Evolutionary conservation across 352 stramenopile species (phyloP).

Genomic region (Phytophthora crassamura): DNA sequence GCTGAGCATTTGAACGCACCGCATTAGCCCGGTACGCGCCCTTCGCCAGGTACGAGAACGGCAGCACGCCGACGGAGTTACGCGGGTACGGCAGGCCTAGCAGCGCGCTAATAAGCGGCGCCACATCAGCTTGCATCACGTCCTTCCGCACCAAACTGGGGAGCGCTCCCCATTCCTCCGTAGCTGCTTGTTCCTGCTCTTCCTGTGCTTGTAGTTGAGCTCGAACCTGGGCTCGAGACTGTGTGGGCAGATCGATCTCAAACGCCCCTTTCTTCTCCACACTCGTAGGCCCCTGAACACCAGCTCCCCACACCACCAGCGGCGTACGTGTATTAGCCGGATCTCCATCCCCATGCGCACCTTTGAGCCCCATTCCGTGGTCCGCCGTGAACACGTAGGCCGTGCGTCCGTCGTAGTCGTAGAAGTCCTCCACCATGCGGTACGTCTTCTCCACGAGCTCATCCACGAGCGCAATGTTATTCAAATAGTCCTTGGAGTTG

Average conservation of each 20-base stretch:
- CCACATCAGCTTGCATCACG: conserved; percentile 87
- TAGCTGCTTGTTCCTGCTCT: conserved; percentile 52
- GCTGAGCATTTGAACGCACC: conserved; percentile 74
- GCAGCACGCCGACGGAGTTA: conserved; percentile 86
- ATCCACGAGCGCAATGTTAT: conserved; percentile 87
- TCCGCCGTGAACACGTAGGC: conserved; percentile 88
- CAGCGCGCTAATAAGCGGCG: conserved; percentile 75
- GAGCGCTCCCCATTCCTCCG: conserved; percentile 56
- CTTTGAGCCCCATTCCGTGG: conserved; percentile 87
- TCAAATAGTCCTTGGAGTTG: conserved; percentile 77
- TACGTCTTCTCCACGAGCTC: conserved; percentile 72
- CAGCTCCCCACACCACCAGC: conserved; percentile 79
- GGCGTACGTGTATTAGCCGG: conserved; percentile 84
- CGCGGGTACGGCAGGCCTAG: conserved; percentile 77
- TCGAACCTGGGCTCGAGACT: conserved; percentile 65
- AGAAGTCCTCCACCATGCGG: conserved; percentile 70
- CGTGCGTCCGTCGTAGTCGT: conserved; percentile 67
- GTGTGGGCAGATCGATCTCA: conserved; percentile 70
- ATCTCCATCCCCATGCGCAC: conserved; percentile 82
- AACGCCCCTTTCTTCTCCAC: conserved; percentile 27
- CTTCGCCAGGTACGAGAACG: conserved; percentile 72
- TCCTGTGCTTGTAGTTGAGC: conserved; percentile 66
- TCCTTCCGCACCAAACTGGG: conserved; percentile 62
- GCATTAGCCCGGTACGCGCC: conserved; percentile 69
- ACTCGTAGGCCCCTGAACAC: conserved; percentile 49